Evolutionary conservation across 768 basidiomycete species (phyloP), one percentile per base, ranked within the genome.

Genomic region (Termitomyces sp.): DNA sequence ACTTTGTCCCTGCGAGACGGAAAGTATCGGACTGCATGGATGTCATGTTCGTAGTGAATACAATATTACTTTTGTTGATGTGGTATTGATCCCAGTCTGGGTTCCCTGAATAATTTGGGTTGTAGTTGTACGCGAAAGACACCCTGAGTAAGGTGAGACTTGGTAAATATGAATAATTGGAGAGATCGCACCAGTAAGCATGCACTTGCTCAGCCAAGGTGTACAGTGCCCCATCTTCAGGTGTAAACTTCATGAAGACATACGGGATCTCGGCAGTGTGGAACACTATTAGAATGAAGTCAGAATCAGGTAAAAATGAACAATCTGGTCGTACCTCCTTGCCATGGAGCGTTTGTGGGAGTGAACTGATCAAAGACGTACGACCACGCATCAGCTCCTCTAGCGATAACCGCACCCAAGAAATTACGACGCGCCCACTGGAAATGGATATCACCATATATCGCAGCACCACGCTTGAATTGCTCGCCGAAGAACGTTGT

Each of bases 401-500:
- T 63, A 5, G 44, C 33, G 12, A 55, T 51, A 29, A 56, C 57
- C 7, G 48, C 41, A 15, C 12, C 26, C 39, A 65, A 49, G 55
- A 63, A 65, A 54, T 65, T 63, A 34, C 64, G 59, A 22, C 64
- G 56, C 16, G 64, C 52, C 54, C 51, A 65, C 3, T 65, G 61
- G 64, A 65, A 65, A 24, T 65, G 64, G 28, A 65, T 60, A 31
- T 65, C 64, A 2, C 64, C 62, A 26, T 65, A 65, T 13, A 62
- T 63, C 12, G 62, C 62, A 48, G 64, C 62, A 50, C 54, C 59
- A 8, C 64, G 61, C 41, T 65, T 65, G 55, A 65, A 65, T 20
- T 65, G 57, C 12, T 55, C 26, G n/a, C 62, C 64, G 16, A 58
- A 63, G 42, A 77, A 80, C 0, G 75, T 76, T 13, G 73, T 55